Base-by-base conservation (phyloP, 257 asterid genomes). In the Lycium ferocissimum region DNA sequence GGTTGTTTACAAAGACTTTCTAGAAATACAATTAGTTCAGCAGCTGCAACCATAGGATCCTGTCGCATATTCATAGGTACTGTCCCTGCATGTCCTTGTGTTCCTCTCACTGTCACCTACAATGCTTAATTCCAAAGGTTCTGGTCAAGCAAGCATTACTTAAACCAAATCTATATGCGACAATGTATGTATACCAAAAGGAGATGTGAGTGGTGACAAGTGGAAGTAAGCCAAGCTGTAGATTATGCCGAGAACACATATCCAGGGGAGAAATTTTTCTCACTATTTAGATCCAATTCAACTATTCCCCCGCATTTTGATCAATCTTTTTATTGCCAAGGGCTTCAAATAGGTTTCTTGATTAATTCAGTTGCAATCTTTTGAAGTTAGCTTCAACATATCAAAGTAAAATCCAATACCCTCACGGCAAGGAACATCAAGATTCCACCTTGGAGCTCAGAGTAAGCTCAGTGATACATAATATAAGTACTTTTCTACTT, bases 81-180 rank as follows among this genome's bases (percentile, higher is more conserved):
- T 56, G 99, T 97, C 87, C 98, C 99, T 0, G 98, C 99, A 82
- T 97, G 98, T 84, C 99, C 99, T 90, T 97, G 99, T 69, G 98
- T 91, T 76, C 99, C 99, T 93, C 88, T 95, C 85, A 95, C 97
- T 0, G 93, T 93, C 87, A 95, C 98, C 98, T 96, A 90, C 85
- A 88, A 80, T 83, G 72, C 59, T 43, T 84, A 61, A 83, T 38
- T 47, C 66, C 51, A 49, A 40, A 66, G 51, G 54, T 17, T 26
- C 62, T 33, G 63, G 6, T 57, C 61, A 65, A 22, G 45, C 62
- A 17, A 81, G 73, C 61, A 18, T 3, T 62, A 5, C 38, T 14
- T 81, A 6, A 20, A 5, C 71, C 56, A 62, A 81, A 49, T 1
- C 7, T 49, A 75, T 49, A 20, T 51, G 81, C 0, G 14, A 18